A percentile compares a stretch with the other conserved stretches of the same genome.
phyloP scores from a whole-genome alignment of 2,329 filamentous ascomycete species.

The Paramyrothecium roridum region DNA sequence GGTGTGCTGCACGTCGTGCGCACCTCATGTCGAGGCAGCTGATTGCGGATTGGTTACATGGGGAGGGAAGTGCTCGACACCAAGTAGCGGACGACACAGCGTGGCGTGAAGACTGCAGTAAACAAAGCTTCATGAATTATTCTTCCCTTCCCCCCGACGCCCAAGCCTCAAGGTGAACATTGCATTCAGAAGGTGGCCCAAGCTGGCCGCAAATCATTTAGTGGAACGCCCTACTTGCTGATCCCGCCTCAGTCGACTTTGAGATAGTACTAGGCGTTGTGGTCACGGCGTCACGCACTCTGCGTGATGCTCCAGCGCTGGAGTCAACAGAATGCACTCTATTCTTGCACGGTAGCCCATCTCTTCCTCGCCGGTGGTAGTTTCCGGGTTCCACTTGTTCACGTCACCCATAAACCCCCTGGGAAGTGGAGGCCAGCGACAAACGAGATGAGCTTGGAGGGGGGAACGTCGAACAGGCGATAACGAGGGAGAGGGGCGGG shows the following conservation, averaged over 20 bases:
- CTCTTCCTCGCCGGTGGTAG: not conserved
- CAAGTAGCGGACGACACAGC: no score
- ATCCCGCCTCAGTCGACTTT: not conserved
- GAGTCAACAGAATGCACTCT: no score
- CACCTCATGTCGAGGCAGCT: no score
- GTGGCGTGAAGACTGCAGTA: no score
- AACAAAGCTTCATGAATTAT: no score
- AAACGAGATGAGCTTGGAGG: not conserved
- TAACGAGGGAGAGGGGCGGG: not conserved
- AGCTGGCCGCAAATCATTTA: not conserved
- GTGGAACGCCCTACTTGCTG: not conserved
- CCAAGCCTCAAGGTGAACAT: not conserved
- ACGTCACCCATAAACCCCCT: not conserved
- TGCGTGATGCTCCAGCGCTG: not conserved
- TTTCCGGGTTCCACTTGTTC: not conserved
- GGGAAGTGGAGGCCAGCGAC: not conserved
- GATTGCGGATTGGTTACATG: no score
- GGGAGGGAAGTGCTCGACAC: no score
- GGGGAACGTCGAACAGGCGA: not conserved
- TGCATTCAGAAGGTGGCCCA: not conserved
- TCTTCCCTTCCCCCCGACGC: no score
- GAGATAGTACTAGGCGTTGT: not conserved
- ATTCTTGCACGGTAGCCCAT: not conserved
- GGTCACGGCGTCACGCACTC: not conserved
- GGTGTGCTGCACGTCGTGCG: not conserved